Evolutionary conservation across 73 alveolate genomes (phyloP).

Genomic region (Uronychia binucleata): DNA sequence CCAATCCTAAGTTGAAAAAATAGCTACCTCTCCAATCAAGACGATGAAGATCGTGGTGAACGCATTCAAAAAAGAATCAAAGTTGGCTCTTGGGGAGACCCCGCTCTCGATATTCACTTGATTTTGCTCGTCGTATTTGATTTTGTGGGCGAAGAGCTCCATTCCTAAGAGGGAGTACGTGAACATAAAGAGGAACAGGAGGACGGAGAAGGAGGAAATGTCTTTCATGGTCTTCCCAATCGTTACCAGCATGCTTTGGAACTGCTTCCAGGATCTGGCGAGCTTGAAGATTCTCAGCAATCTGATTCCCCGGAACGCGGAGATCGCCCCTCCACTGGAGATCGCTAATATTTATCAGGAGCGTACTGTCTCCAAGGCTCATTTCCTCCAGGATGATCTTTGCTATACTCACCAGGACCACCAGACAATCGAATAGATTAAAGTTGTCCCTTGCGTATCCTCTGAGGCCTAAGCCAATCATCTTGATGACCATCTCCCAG

Average conservation of each 20-base stretch:
- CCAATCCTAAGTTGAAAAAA: slow-evolving; percentile 42
- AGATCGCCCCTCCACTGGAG: slow-evolving; percentile 45
- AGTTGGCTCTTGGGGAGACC: slow-evolving; percentile 43
- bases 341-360: slow-evolving; percentile 8
- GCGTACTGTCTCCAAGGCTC: slow-evolving; percentile 21
- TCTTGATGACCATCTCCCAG: slow-evolving; percentile 54
- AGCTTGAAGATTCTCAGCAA: slow-evolving; percentile 61
- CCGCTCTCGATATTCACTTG: slow-evolving; percentile 23
- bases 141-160: slow-evolving; percentile 63
- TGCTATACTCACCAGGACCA: slow-evolving; percentile 35
- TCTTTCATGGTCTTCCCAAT: slow-evolving; percentile 26
- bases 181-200: slow-evolving; percentile 51
- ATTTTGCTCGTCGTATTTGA: slow-evolving; percentile 22
- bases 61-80: slow-evolving; percentile 46
- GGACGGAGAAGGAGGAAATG: slow-evolving; percentile 21
- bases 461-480: slow-evolving; percentile 60
- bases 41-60: slow-evolving; percentile 38
- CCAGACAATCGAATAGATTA: slow-evolving; percentile 65
- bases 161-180: slow-evolving; percentile 65
- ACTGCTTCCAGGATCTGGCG: slow-evolving; percentile 38
- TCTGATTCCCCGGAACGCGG: slow-evolving; percentile 68
- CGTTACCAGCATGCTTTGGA: slow-evolving; percentile 28
- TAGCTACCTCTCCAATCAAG: slow-evolving; percentile 48
- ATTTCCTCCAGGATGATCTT: slow-evolving; percentile 33
- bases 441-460: slow-evolving; percentile 64